Evolutionary conservation across 1,284 basidiomycete genomes (phyloP).

Genomic region (Leccinum ponderosum): DNA sequence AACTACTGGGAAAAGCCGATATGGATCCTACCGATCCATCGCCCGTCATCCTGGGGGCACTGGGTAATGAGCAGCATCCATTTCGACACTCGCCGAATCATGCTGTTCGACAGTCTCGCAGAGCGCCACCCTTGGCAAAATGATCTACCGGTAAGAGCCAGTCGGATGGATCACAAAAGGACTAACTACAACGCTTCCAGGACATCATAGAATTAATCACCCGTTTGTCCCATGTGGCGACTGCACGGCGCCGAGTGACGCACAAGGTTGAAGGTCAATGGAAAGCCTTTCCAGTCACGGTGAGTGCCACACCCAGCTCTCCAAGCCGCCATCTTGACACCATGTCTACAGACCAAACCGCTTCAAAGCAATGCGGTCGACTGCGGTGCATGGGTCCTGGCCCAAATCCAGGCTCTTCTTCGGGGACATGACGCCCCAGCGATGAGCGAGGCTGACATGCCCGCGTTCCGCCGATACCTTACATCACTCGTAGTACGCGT

Average conservation of each 20-base stretch:
- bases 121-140: conserved; percentile 7
- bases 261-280: neutral
- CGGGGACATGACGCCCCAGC: neutral
- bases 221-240: neutral
- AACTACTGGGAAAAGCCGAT: conserved; percentile 10
- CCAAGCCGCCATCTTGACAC: neutral
- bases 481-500: neutral
- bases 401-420: neutral
- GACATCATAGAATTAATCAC: neutral
- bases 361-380: neutral
- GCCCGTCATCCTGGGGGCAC: conserved; percentile 4
- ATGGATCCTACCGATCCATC: conserved; percentile 18
- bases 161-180: neutral
- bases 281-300: neutral
- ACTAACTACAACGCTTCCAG: neutral
- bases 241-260: neutral
- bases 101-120: conserved; percentile 15
- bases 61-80: conserved; percentile 11
- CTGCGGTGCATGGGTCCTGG: neutral
- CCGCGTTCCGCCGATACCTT: neutral
- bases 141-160: neutral
- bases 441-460: neutral
- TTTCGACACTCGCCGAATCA: neutral
- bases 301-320: neutral
- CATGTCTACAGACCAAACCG: neutral